These are phyloP conservation scores for Polytolypa hystricis DNA, from an alignment of 2,329 filamentous ascomycete genomes.

Conservation along the genomic window DNA sequence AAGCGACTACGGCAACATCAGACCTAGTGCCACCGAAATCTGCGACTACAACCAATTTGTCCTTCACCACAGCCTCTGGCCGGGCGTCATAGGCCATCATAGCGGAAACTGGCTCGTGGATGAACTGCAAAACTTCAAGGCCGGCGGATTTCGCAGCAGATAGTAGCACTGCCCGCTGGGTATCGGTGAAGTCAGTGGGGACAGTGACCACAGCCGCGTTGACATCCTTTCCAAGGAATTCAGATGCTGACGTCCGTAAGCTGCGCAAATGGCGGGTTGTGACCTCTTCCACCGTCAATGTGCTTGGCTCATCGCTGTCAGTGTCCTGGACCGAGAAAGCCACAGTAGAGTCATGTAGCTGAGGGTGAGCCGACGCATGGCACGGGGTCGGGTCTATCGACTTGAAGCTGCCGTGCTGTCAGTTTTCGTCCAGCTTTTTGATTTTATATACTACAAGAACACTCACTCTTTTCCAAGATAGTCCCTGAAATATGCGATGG, in stretches of 20 bases:
- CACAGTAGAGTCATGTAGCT: conserved; percentile 59
- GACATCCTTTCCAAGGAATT: conserved; percentile 86
- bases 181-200: conserved; percentile 83
- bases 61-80: conserved; percentile 58
- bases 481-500: conserved; percentile 90
- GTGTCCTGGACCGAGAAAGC: conserved; percentile 78
- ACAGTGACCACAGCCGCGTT: conserved; percentile 92
- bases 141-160: conserved; percentile 69
- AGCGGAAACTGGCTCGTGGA: conserved; percentile 81
- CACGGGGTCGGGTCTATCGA: conserved; percentile 92
- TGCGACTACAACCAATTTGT: conserved; percentile 85
- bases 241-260: conserved; percentile 70
- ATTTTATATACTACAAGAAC: neutral
- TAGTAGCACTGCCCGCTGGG: conserved; percentile 70
- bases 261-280: conserved; percentile 75
- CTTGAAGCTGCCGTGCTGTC: conserved; percentile 53
- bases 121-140: conserved; percentile 83
- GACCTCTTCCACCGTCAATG: conserved; percentile 66
- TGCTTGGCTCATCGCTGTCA: conserved; percentile 52
- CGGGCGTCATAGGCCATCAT: conserved; percentile 85
- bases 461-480: conserved; percentile 84
- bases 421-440: too few species aligned
- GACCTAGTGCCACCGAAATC: conserved; percentile 89
- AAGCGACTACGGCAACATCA: conserved; percentile 82
- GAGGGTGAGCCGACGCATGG: conserved; percentile 84